Evolutionary conservation across 148 eudicot genomes (phyloP), one percentile per base, ranked within the genome.

Genomic region (Tetragonia tetragonoides): DNA sequence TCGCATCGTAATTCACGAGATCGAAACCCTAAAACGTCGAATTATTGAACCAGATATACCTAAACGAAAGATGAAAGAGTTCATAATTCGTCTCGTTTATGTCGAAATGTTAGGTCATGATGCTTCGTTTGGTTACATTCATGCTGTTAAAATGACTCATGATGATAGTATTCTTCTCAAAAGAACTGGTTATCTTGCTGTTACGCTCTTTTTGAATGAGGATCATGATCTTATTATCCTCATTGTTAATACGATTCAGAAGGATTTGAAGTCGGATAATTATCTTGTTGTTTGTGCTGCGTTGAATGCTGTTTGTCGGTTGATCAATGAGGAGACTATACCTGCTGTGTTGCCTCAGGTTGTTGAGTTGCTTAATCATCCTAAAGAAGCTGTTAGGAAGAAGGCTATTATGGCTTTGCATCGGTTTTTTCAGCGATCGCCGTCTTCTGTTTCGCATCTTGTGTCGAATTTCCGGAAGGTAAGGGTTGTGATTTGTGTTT

Each of bases 371-470:
- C 68, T 95, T 80, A 88, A 87, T 49, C 97, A 95, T 75, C 81
- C 85, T 1, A 93, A 95, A 57, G 99, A 95, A 79, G 90, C 92
- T 16, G 99, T 95, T 40, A 88, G 97, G 90, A 95, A 91, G 90
- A 95, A 95, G 86, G 99, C 99, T 0, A 89, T 95, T n/a, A 93
- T 95, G 99, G 99, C 98, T 24, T 85, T 95, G 79, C 99, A 95
- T 78, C 85, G 99, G 46, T 93, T 95, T 86, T 87, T 87, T 84
- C 97, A 89, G 85, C 84, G 85, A 14, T 87, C 97, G 0, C 93
- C 99, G 2, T 87, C 91, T 40, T 87, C 95, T 3, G 97, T 95
- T 16, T 80, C 84, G 21, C 95, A 93, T 85, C 91, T 95, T 10
- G 68, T 93, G 40, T 81, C 97, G 18, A 87, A 89, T 89, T 93